Base-by-base conservation (phyloP, 2,329 filamentous ascomycete species). In the Aspergillus hiratsukae region DNA sequence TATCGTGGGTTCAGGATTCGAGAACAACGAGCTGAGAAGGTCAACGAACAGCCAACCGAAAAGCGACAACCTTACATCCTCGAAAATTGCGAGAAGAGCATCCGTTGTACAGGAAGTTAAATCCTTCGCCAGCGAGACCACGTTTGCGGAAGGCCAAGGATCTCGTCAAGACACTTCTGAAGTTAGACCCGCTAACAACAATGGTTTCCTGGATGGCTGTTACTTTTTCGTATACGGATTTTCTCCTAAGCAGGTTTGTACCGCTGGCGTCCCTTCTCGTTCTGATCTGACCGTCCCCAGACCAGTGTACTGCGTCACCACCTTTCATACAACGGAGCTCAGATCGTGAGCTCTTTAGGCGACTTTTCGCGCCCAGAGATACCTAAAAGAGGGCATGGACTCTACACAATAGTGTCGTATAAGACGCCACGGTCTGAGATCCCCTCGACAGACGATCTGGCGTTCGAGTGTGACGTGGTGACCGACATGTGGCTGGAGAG, bases 401-500 rank as follows among this genome's bases (percentile, higher is more conserved):
- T 72, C 2, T 76, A 74, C 54, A 72, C 73, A 23, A 73, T 77
- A 51, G 71, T 76, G 5, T 73, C 75, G 9, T 73, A 74, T 57
- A 72, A 69, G 53, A 68, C 68, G 17, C 66, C 72, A 7, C 64
- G 59, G 51, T 63, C 66, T 3, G 59, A 70, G 4, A 59, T 74
- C 27, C 73, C 74, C 23, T 74, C 70, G 2, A 73, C 72, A 2
- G 73, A 75, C 49, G 72, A 75, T 46, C 63, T 74, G 54, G 73
- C 70, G 0, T 72, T 73, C 23, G 73, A 76, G 60, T 76, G 79
- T 54, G 72, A 79, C 49, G 68, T 80, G 14, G 86, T 96, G 31
- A 97, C 91, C 10, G 91, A 96, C 69, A 95, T 94, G 81, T 99
- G 93, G 83, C 81, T 99, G 52, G 94, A 99, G 75, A 85, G 86